Conservation (phyloP, 176 grass and related monocot genomes). For the Otatea glauca region DNA sequence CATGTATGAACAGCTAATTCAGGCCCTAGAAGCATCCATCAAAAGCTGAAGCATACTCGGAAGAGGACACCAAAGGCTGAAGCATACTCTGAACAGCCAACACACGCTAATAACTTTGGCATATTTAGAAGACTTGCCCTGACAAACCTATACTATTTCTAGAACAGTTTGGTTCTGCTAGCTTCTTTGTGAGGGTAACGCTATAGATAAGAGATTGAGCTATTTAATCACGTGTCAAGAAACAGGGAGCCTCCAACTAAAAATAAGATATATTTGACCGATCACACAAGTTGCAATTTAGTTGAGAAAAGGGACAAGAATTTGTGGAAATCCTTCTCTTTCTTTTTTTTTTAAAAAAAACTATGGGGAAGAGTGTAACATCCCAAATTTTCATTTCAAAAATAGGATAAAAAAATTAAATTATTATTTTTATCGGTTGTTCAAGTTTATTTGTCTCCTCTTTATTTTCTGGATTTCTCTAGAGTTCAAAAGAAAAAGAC, state of each 20-base stretch:
- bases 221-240: slow-evolving; percentile 34
- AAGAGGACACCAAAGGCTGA: slow-evolving; percentile 6
- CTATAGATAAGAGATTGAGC: background rate
- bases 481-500: no score
- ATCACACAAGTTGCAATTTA: background rate
- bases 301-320: background rate
- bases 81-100: no score
- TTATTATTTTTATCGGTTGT: no score
- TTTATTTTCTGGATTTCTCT: no score
- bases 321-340: background rate
- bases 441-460: no score
- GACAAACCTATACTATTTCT: background rate
- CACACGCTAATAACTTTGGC: background rate
- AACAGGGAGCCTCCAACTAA: background rate
- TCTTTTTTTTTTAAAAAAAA: no score
- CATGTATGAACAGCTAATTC: slow-evolving; percentile 28
- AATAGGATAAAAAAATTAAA: no score
- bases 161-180: slow-evolving; percentile 32
- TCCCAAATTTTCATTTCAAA: no score
- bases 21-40: slow-evolving; percentile 26
- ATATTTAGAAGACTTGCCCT: background rate
- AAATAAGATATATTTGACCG: slow-evolving; percentile 28
- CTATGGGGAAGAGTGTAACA: no score
- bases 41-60: slow-evolving; percentile 9
- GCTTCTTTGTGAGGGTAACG: slow-evolving; percentile 26